phyloP scores from a whole-genome alignment of 371 early-diverging fungal genomes.

The Fennellomyces sp. region DNA sequence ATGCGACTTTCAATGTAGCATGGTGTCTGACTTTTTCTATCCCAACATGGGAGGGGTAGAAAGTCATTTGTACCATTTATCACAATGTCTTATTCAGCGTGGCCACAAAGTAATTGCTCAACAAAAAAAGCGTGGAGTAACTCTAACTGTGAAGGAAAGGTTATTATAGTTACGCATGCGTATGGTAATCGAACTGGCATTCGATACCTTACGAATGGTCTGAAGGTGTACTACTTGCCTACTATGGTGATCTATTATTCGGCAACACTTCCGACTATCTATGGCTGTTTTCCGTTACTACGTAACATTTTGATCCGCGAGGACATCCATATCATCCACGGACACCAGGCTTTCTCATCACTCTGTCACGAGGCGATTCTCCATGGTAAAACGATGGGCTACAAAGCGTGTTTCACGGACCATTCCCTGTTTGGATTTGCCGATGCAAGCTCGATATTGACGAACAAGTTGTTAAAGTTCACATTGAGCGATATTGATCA shows the following conservation, averaged over 20 bases:
- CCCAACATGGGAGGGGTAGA: constrained; percentile 99
- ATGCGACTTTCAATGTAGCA: constrained; percentile 34
- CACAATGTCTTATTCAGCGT: constrained; percentile 85
- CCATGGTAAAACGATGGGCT: constrained; percentile 95
- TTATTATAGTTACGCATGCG: constrained; percentile 88
- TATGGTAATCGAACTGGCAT: constrained; percentile 89
- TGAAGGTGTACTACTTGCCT: constrained; percentile 98
- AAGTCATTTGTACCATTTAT: constrained; percentile 93
- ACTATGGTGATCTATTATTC: constrained; percentile 85
- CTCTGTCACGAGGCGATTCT: constrained; percentile 96
- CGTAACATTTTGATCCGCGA: constrained; percentile 93
- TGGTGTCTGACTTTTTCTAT: constrained; percentile 98
- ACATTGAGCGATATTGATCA: constrained; percentile 94
- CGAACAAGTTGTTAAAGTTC: constrained; percentile 95
- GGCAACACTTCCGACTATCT: constrained; percentile 94
- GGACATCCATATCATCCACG: constrained; percentile 95
- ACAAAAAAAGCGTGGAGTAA: constrained; percentile 11
- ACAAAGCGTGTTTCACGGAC: constrained; percentile 97
- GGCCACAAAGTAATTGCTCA: constrained; percentile 89
- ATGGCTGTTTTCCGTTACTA: constrained; percentile 90
- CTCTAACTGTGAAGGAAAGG: constrained; percentile 43
- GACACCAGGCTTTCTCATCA: constrained; percentile 93
- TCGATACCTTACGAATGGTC: constrained; percentile 89
- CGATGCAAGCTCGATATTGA: constrained; percentile 91
- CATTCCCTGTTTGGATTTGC: constrained; percentile 99